These are phyloP conservation scores for Angophora floribunda DNA, from an alignment of 345 rosid genomes.

Conservation along the genomic window DNA sequence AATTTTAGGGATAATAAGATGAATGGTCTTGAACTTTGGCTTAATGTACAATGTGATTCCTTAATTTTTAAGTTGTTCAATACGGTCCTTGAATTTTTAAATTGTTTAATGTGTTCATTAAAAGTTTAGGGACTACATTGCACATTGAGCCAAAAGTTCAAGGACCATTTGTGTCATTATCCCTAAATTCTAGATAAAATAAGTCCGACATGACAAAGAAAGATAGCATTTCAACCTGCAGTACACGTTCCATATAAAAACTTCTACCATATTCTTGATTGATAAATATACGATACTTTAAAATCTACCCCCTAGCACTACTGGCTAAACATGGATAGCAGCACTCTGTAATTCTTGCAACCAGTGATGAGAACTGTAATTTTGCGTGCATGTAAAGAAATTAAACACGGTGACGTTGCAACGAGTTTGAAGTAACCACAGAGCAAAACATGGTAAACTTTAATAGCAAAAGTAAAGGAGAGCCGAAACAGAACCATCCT, in stretches of 20 bases:
- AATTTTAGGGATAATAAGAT: neutral
- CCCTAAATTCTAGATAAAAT: neutral
- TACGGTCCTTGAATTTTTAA: too few species aligned
- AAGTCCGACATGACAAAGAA: neutral
- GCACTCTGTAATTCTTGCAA: neutral
- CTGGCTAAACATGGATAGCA: neutral
- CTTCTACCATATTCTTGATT: too few species aligned
- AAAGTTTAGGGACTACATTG: neutral
- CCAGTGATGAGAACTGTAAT: neutral
- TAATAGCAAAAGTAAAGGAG: neutral
- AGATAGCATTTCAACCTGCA: neutral
- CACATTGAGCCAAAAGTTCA: neutral
- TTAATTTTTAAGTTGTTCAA: too few species aligned
- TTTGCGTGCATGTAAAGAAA: neutral
- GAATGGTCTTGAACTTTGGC: neutral
- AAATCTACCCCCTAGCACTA: neutral
- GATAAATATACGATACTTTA: neutral
- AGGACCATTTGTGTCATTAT: neutral
- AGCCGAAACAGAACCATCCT: neutral
- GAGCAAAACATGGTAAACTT: neutral
- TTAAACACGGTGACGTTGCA: neutral
- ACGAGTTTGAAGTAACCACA: neutral
- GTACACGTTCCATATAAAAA: neutral
- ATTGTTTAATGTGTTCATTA: neutral
- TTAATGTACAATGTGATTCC: too few species aligned